Percentiles rank a stretch among this genome's conserved stretches.
These are phyloP conservation scores for Trichoderma hamatum DNA, from an alignment of 2,329 filamentous ascomycete species.

Conservation along the genomic window DNA sequence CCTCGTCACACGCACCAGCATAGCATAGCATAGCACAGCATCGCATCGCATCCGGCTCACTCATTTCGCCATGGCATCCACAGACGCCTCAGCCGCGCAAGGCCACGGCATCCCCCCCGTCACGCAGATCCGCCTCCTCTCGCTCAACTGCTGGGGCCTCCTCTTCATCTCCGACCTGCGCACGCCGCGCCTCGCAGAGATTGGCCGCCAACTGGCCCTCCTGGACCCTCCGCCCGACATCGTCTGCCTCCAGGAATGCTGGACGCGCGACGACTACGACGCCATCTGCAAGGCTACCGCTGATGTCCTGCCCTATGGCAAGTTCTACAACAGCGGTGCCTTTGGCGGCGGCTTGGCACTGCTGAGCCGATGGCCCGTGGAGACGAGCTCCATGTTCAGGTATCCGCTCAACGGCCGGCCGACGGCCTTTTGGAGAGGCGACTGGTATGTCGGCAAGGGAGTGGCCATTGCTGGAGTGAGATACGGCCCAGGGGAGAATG, in stretches of 20 bases:
- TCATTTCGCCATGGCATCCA: neutral
- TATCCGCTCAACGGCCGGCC: conserved; percentile 94
- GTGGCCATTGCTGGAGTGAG: conserved; percentile 81
- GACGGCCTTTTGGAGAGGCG: conserved; percentile 89
- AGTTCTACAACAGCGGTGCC: conserved; percentile 88
- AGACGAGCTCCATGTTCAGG: conserved; percentile 80
- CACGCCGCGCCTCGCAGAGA: conserved; percentile 76
- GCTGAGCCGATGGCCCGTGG: conserved; percentile 88
- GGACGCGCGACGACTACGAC: conserved; percentile 82
- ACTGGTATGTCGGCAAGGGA: conserved; percentile 97
- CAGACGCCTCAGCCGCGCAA: conserved; percentile 30
- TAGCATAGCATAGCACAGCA: neutral
- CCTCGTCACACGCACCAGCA: neutral
- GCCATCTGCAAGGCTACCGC: conserved; percentile 74
- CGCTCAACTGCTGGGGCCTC: conserved; percentile 96
- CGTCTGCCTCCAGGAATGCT: conserved; percentile 94
- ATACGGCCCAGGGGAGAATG: conserved; percentile 64
- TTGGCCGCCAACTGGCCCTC: conserved; percentile 76
- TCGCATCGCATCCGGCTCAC: neutral
- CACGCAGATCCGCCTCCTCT: conserved; percentile 74
- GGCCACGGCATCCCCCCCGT: conserved; percentile 10
- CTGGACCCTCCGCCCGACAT: conserved; percentile 74
- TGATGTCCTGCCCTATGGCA: conserved; percentile 80
- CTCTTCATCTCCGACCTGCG: conserved; percentile 82
- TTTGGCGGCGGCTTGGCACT: conserved; percentile 90